These are phyloP conservation scores for Beverwykella pulmonaria DNA, from an alignment of 495 filamentous ascomycete genomes.

Conservation along the genomic window DNA sequence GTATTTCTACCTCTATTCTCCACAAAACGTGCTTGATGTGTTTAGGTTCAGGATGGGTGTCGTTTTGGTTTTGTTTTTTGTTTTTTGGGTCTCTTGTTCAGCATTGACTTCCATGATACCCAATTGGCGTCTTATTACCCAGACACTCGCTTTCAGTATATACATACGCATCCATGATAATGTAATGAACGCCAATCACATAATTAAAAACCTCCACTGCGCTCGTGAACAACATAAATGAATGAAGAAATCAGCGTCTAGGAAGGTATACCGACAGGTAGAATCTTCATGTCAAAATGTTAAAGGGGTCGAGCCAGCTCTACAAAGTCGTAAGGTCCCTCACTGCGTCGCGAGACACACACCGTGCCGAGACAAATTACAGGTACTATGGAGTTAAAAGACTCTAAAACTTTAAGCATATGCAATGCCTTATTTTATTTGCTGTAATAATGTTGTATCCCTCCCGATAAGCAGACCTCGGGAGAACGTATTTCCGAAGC, in stretches of 20 bases:
- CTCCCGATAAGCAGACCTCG: neutral
- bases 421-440: neutral
- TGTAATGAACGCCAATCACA: constrained; percentile 13
- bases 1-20: constrained; percentile 1
- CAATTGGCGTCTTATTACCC: constrained; percentile 11
- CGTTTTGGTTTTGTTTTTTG: neutral
- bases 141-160: constrained; percentile 10
- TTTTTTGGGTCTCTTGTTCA: constrained; percentile 5
- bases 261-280: too few species aligned
- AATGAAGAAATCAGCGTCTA: too few species aligned
- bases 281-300: too few species aligned
- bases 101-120: constrained; percentile 26
- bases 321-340: neutral
- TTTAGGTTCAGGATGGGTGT: neutral
- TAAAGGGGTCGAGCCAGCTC: too few species aligned
- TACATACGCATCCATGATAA: constrained; percentile 8
- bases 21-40: neutral
- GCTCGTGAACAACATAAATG: too few species aligned
- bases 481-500: neutral
- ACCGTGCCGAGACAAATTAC: constrained; percentile 1
- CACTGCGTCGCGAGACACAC: constrained; percentile 4
- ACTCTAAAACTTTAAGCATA: neutral
- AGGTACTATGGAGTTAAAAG: neutral
- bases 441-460: neutral
- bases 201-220: too few species aligned